Evolutionary conservation across 495 filamentous ascomycete genomes (phyloP).

Genomic region (Xylaria castorea): DNA sequence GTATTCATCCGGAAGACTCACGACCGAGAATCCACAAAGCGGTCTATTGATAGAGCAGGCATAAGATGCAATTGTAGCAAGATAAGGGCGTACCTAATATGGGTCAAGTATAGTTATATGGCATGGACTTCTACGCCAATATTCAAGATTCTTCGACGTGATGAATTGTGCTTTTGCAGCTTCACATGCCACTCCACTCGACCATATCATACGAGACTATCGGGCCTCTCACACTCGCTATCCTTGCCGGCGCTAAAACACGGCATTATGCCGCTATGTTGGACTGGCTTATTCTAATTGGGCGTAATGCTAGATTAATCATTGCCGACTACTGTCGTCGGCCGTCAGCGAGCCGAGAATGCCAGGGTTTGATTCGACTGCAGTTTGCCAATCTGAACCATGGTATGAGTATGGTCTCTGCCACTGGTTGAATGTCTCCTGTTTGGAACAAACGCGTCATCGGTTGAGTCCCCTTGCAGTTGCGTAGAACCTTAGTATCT

Average conservation of each 20-base stretch:
- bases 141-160: neutral
- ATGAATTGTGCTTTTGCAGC: neutral
- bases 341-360: neutral
- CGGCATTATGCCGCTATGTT: constrained; percentile 1
- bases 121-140: neutral
- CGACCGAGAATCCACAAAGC: neutral
- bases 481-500: neutral
- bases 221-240: neutral
- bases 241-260: constrained; percentile 16
- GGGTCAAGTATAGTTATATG: neutral
- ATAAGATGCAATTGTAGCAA: neutral
- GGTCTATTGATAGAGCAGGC: neutral
- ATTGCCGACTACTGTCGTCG: neutral
- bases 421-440: neutral
- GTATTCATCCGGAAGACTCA: neutral
- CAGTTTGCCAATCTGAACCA: neutral
- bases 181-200: neutral
- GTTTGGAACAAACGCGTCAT: neutral
- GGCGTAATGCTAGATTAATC: neutral
- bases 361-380: neutral
- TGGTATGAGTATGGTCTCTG: neutral
- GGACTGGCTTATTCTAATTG: neutral
- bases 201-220: neutral
- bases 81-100: too few species aligned
- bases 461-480: neutral